These are phyloP conservation scores for Aspergillus caelatus DNA, from an alignment of 2,329 filamentous ascomycete genomes.

Conservation along the genomic window DNA sequence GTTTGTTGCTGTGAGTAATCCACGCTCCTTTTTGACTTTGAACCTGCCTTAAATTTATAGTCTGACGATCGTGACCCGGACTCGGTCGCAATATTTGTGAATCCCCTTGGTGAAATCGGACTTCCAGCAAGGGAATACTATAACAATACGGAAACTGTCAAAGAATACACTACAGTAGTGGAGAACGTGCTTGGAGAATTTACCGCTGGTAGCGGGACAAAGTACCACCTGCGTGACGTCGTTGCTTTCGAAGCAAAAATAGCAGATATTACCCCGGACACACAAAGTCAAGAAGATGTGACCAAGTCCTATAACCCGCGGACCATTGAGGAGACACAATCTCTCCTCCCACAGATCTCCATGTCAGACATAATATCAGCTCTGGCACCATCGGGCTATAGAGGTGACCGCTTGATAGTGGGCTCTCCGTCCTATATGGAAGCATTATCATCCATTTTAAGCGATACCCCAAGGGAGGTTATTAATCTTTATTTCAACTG, in stretches of 20 bases:
- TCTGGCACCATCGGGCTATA: conserved; percentile 56
- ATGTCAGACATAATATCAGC: conserved; percentile 56
- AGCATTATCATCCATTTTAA: conserved; percentile 59
- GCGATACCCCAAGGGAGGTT: conserved; percentile 56
- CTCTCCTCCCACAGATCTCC: conserved; percentile 59
- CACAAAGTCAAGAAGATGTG: conserved; percentile 62
- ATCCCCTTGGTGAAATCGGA: conserved; percentile 53
- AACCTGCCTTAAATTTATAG: conserved; percentile 20
- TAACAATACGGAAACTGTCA: conserved; percentile 56
- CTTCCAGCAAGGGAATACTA: conserved; percentile 66
- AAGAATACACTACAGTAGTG: conserved; percentile 53
- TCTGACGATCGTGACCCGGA: conserved; percentile 60
- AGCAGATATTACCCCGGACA: conserved; percentile 60
- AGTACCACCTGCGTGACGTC: conserved; percentile 42
- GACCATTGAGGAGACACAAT: conserved; percentile 57
- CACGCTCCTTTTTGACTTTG: not conserved
- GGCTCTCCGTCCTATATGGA: conserved; percentile 63
- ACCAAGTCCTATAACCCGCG: conserved; percentile 70
- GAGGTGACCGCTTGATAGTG: conserved; percentile 59
- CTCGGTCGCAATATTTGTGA: conserved; percentile 52
- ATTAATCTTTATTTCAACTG: conserved; percentile 66
- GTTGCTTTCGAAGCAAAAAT: conserved; percentile 64
- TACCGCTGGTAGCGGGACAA: conserved; percentile 29
- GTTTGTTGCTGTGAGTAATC: conserved; percentile 35
- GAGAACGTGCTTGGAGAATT: conserved; percentile 47